phyloP scores from a whole-genome alignment of 352 stramenopile species.

The Paralagenidium karlingii region DNA sequence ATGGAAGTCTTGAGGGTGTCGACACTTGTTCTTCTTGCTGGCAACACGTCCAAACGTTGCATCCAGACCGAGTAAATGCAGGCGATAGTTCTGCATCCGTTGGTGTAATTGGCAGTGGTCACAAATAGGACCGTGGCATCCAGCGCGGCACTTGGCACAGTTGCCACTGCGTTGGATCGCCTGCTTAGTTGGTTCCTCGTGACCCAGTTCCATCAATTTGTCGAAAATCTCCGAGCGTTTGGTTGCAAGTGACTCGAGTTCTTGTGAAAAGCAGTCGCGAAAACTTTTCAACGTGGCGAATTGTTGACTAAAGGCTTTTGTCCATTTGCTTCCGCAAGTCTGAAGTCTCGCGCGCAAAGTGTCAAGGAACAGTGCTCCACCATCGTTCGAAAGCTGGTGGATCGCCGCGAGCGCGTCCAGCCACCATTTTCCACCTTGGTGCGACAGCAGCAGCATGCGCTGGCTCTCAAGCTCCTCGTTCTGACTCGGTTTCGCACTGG shows the following conservation, averaged over 20 bases:
- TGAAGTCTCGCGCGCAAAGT: conserved; percentile 29
- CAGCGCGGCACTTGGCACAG: conserved; percentile 44
- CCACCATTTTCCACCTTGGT: conserved; percentile 37
- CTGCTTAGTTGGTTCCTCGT: conserved; percentile 14
- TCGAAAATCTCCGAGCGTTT: conserved; percentile 15
- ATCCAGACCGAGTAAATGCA: conserved; percentile 44
- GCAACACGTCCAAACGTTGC: no score
- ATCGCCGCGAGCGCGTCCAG: conserved; percentile 20
- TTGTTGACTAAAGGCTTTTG: conserved; percentile 20
- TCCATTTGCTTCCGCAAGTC: conserved; percentile 29
- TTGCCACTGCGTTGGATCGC: conserved; percentile 56
- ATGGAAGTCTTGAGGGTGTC: no score
- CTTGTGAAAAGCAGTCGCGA: conserved; percentile 27
- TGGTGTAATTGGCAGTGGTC: conserved; percentile 53
- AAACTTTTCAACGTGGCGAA: conserved; percentile 31
- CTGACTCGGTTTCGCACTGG: no score
- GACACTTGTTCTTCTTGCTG: no score
- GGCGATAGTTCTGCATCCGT: conserved; percentile 36
- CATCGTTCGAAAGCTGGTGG: no score
- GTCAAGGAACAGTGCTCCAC: conserved; percentile 16
- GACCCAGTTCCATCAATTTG: conserved; percentile 26
- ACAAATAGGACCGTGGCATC: conserved; percentile 36
- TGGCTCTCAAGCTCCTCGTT: no score
- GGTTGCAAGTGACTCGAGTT: conserved; percentile 28
- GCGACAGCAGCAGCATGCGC: no score